Evolutionary conservation across 2,329 filamentous ascomycete genomes (phyloP).

Genomic region (Fusarium sp.): DNA sequence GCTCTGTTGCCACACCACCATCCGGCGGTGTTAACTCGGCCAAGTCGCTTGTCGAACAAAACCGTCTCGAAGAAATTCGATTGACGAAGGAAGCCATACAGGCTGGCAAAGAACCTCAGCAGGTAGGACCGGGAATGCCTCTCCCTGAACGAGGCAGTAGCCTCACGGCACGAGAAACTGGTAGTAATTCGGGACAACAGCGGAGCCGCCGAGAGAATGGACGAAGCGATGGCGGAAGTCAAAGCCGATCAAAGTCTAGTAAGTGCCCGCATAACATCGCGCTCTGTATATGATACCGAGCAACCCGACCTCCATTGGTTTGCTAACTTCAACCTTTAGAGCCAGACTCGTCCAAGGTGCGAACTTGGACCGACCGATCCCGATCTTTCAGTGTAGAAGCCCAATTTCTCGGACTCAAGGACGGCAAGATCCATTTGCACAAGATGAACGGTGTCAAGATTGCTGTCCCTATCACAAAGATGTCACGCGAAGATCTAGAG

Average conservation of each 20-base stretch:
- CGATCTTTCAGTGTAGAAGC: constrained; percentile 98
- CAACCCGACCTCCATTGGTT: not conserved
- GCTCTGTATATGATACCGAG: not conserved
- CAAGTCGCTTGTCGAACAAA: constrained; percentile 79
- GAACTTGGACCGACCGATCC: constrained; percentile 94
- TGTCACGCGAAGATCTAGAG: constrained; percentile 94
- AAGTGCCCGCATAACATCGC: constrained; percentile 52
- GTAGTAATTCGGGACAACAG: constrained; percentile 77
- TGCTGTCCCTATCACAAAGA: constrained; percentile 92
- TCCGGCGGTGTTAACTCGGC: constrained; percentile 63
- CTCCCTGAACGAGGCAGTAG: constrained; percentile 84
- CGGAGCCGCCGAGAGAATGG: constrained; percentile 77
- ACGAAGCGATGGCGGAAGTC: constrained; percentile 63
- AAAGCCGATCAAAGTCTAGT: constrained; percentile 76
- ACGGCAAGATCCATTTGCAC: constrained; percentile 97
- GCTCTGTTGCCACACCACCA: constrained; percentile 65
- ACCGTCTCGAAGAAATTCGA: constrained; percentile 81
- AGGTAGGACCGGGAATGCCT: constrained; percentile 80
- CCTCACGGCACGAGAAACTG: constrained; percentile 73
- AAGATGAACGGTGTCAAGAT: constrained; percentile 99
- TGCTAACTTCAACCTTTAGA: constrained; percentile 61
- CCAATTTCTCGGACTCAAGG: constrained; percentile 92
- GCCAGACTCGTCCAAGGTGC: constrained; percentile 83
- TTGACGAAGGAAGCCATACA: constrained; percentile 83
- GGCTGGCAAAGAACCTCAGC: constrained; percentile 65